These are phyloP conservation scores for Golubevia pallescens DNA, from an alignment of 1,284 basidiomycete genomes.

Conservation along the genomic window DNA sequence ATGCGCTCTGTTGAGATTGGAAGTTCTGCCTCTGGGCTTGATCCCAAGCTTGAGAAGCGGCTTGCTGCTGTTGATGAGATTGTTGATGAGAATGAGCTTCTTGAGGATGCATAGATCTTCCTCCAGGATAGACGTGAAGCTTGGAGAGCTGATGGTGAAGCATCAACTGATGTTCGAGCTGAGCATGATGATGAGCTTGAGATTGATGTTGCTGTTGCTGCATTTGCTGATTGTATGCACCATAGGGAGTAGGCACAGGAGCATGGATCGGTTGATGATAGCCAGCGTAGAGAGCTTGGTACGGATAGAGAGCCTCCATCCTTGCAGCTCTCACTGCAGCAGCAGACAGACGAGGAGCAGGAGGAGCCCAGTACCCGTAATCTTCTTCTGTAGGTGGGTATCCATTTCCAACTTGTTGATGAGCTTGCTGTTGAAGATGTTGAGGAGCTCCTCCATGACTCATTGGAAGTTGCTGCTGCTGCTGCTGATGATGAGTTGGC, in stretches of 20 bases:
- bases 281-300: not conserved
- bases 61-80: slow-evolving; percentile 1
- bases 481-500: no score
- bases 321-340: not conserved
- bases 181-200: slow-evolving; percentile 21
- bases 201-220: not conserved
- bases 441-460: not conserved
- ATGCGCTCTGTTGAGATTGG: not conserved
- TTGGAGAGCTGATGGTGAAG: slow-evolving; percentile 38
- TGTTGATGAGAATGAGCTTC: not conserved
- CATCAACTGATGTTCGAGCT: slow-evolving; percentile 38
- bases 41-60: not conserved
- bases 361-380: slow-evolving; percentile 1
- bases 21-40: slow-evolving; percentile 6
- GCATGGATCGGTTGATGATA: not conserved
- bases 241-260: not conserved
- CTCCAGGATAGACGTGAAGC: slow-evolving; percentile 20
- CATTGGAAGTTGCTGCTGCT: not conserved
- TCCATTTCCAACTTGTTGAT: slow-evolving; percentile 2
- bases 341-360: not conserved
- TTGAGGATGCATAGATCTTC: slow-evolving; percentile 10
- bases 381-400: slow-evolving; percentile 1
- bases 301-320: not conserved
- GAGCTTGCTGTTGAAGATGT: not conserved
- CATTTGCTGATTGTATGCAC: not conserved